These are phyloP conservation scores for Jaapia argillacea DNA, from an alignment of 768 basidiomycete species.

Conservation along the genomic window DNA sequence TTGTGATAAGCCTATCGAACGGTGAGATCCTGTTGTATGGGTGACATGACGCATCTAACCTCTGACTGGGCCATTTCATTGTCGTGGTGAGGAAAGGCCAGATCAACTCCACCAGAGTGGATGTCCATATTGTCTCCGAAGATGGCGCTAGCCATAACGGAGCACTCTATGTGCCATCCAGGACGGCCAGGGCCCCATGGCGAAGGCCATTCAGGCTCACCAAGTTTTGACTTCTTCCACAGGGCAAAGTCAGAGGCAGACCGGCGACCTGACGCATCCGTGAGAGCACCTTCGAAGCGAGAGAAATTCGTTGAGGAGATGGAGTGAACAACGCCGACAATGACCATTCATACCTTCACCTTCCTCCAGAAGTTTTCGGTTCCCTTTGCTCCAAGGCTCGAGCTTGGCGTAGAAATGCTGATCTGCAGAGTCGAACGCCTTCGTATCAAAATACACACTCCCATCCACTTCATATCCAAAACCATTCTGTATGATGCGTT, in stretches of 20 bases:
- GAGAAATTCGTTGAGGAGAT: not conserved
- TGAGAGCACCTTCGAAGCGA: slow-evolving; percentile 39
- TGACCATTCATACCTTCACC: slow-evolving; percentile 62
- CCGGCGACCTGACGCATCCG: slow-evolving; percentile 50
- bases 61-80: slow-evolving; percentile 98
- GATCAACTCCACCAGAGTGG: slow-evolving; percentile 93
- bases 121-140: slow-evolving; percentile 92
- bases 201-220: slow-evolving; percentile 94
- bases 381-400: slow-evolving; percentile 94
- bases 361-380: slow-evolving; percentile 79
- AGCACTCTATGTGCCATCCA: slow-evolving; percentile 99
- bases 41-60: slow-evolving; percentile 47
- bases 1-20: slow-evolving; percentile 77
- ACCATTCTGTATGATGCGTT: slow-evolving; percentile 77
- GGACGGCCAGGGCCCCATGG: slow-evolving; percentile 95
- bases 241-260: slow-evolving; percentile 92
- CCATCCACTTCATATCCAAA: slow-evolving; percentile 71
- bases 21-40: not conserved
- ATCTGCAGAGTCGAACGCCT: slow-evolving; percentile 65
- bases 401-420: slow-evolving; percentile 88
- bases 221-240: slow-evolving; percentile 95
- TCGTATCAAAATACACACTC: slow-evolving; percentile 89
- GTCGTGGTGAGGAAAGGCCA: slow-evolving; percentile 99
- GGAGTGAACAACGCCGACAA: not conserved
- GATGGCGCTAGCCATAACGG: slow-evolving; percentile 92